Evolutionary conservation across 2,329 filamentous ascomycete genomes (phyloP), one percentile per base, ranked within the genome.

Genomic region (Colletotrichum endophyticum): DNA sequence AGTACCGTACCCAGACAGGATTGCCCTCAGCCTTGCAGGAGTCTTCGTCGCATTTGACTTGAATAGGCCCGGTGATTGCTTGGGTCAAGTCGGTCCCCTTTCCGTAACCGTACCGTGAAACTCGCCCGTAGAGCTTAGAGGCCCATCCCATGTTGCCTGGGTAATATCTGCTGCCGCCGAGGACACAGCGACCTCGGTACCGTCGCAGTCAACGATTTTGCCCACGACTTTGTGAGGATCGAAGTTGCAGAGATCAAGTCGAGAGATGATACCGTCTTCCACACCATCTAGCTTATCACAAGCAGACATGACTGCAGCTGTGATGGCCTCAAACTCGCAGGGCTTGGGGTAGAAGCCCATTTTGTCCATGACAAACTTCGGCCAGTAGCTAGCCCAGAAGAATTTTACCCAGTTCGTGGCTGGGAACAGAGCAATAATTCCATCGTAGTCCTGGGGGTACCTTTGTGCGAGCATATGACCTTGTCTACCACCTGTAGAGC

Each of bases 401-500:
- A 77, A 62, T 2, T 39, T 32, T 8, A 32, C 57, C 86, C 86
- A 86, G 74, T 83, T 81, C 2, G 84, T 78, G 19, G 89, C 89
- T 6, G 85, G 84, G n/a, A 81, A 80, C 4, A 89, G 88, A 4
- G 89, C 90, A 2, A 92, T 82, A 27, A 92, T 86, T 25, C 91
- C 91, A 68, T 93, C 90, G 68, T 91, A 92, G 76, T 92, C 90
- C 0, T 88, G 84, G 0, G 91, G 90, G 76, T 87, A 92, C 16
- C 83, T 80, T 78, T 92, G 87, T 0, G 89, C 87, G 8, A 88
- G 87, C 70, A 89, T 89, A 39, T 91, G 83, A 5, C 90, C 91
- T 83, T 93, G 90, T 0, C 91, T 85, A 1, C 92, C 91, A 8
- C 92, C 92, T 0, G 90, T 88, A 0, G 90, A 92, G 79, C 91